These are phyloP conservation scores for Rhizoclosmatium globosum DNA, from an alignment of 192 early-diverging fungal species.

Conservation along the genomic window DNA sequence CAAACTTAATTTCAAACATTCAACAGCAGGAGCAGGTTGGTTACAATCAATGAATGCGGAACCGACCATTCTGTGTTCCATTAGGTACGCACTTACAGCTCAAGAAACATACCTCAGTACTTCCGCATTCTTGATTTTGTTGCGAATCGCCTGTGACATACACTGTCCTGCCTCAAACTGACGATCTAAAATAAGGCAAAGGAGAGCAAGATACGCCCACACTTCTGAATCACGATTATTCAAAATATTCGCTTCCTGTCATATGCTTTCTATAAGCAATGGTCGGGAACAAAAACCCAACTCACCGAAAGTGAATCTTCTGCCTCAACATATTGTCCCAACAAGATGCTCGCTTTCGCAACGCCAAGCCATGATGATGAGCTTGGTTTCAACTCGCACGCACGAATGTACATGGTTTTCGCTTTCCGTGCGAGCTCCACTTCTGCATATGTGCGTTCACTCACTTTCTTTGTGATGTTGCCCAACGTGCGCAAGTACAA, in stretches of 20 bases:
- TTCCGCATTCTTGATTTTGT: constrained; percentile 55
- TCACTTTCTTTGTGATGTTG: constrained; percentile 35
- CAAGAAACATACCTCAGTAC: constrained; percentile 37
- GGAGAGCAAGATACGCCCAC: constrained; percentile 59
- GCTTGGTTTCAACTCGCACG: constrained; percentile 49
- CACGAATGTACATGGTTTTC: constrained; percentile 62
- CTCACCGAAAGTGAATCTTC: constrained; percentile 63
- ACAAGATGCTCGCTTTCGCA: constrained; percentile 58
- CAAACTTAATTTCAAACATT: constrained; percentile 57
- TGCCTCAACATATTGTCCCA: constrained; percentile 58
- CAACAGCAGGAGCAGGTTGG: constrained; percentile 47
- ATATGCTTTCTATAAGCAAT: neutral
- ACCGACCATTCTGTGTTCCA: constrained; percentile 38
- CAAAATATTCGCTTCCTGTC: constrained; percentile 67
- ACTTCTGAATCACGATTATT: constrained; percentile 66
- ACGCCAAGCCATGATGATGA: constrained; percentile 61
- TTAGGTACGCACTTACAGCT: neutral
- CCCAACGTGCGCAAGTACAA: constrained; percentile 50
- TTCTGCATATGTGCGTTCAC: constrained; percentile 35
- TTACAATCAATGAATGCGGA: constrained; percentile 40
- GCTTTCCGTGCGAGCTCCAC: constrained; percentile 48
- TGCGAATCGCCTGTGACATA: constrained; percentile 58
- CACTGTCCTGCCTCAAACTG: constrained; percentile 61
- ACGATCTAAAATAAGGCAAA: constrained; percentile 54
- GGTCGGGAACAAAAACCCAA: neutral